Evolutionary conservation across 805 yeast species (phyloP).

Genomic region (Wickerhamiella lipophila): DNA sequence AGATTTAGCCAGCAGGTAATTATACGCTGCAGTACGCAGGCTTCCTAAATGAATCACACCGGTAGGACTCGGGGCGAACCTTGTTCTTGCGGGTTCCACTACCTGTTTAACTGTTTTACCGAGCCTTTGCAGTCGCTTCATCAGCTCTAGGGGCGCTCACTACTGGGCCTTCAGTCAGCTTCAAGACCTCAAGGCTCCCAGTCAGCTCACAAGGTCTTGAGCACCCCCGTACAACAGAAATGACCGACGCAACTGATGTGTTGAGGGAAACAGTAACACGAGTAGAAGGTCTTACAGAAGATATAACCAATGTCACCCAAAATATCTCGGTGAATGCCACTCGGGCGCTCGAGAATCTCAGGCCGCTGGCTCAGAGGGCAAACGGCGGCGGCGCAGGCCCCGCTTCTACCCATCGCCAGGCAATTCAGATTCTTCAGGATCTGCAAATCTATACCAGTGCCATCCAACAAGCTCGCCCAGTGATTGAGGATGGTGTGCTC

Average conservation of each 20-base stretch:
- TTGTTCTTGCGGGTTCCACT: constrained; percentile 36
- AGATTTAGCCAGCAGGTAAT: constrained; percentile 64
- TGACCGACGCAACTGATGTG: constrained; percentile 49
- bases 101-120: not conserved
- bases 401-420: constrained; percentile 18
- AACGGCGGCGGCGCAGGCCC: constrained; percentile 30
- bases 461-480: constrained; percentile 40
- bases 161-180: not conserved
- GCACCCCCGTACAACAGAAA: no score
- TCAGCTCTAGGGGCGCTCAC: no score
- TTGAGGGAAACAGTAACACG: constrained; percentile 58
- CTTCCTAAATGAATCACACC: constrained; percentile 93
- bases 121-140: constrained; percentile 7
- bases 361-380: constrained; percentile 58
- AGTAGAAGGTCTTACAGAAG: constrained; percentile 42
- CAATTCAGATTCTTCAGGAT: constrained; percentile 19
- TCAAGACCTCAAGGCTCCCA: no score
- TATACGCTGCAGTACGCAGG: constrained; percentile 81
- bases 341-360: constrained; percentile 48
- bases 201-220: no score
- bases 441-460: constrained; percentile 39
- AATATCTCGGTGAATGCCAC: constrained; percentile 41
- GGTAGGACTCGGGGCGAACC: constrained; percentile 98
- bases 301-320: constrained; percentile 44
- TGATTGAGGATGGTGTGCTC: constrained; percentile 22